Evolutionary conservation across 2,329 filamentous ascomycete species (phyloP).

Genomic region (Colletotrichum neosansevieriae): DNA sequence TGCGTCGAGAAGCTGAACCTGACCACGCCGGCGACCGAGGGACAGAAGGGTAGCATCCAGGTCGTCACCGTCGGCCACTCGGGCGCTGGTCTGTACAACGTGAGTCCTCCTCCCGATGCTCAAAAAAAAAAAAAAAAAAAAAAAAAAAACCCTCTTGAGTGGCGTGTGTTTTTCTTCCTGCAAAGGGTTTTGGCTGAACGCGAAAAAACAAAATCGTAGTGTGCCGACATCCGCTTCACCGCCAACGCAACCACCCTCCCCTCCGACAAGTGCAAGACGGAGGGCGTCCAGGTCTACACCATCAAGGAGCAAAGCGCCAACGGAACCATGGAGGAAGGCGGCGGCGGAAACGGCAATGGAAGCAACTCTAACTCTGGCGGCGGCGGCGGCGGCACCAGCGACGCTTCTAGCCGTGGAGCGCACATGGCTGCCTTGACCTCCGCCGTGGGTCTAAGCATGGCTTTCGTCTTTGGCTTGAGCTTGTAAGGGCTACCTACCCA

Average conservation of each 20-base stretch:
- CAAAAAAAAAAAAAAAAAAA: no score
- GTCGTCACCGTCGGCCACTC: constrained; percentile 73
- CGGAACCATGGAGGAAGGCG: constrained; percentile 33
- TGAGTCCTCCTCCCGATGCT: constrained; percentile 47
- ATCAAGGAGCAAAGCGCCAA: constrained; percentile 48
- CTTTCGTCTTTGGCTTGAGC: constrained; percentile 53
- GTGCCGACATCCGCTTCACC: constrained; percentile 79
- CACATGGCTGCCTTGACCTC: constrained; percentile 48
- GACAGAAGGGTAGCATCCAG: constrained; percentile 75
- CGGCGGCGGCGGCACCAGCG: constrained; percentile 33
- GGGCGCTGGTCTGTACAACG: constrained; percentile 75
- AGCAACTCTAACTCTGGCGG: constrained; percentile 30
- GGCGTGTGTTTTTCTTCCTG: neutral
- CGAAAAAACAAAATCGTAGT: constrained; percentile 57
- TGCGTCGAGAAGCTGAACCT: constrained; percentile 72
- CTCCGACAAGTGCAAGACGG: constrained; percentile 68
- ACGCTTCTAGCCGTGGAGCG: constrained; percentile 40
- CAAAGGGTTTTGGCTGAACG: constrained; percentile 39
- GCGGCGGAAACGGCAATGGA: constrained; percentile 31
- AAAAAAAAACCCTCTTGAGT: no score
- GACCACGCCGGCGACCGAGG: constrained; percentile 66
- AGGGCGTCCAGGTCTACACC: constrained; percentile 58
- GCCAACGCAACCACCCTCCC: constrained; percentile 59
- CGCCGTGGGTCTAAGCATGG: constrained; percentile 53
- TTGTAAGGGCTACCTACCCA: constrained; percentile 45